Conservation (phyloP, 441 rosid species). For the Daphne laureola region DNA sequence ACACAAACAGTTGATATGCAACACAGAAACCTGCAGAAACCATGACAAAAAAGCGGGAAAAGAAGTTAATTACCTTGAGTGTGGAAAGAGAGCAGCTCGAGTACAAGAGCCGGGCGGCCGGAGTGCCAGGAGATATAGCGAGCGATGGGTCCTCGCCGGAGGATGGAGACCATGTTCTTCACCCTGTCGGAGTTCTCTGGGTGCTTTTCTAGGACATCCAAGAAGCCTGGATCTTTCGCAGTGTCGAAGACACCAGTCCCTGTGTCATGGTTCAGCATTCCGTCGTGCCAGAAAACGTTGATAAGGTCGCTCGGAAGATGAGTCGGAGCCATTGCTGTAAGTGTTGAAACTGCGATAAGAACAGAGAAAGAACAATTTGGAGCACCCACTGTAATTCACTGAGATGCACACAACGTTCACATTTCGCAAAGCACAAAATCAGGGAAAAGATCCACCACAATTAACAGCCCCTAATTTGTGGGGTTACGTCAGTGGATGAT, state of each 20-base stretch:
- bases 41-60: too few relatives aligned
- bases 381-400: too few relatives aligned
- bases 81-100: conserved; percentile 69
- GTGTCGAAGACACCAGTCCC: conserved; percentile 68
- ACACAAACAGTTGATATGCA: not conserved
- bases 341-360: too few relatives aligned
- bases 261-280: conserved; percentile 66
- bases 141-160: conserved; percentile 64
- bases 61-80: conserved; percentile 31
- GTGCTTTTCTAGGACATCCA: conserved; percentile 72
- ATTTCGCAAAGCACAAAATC: too few relatives aligned
- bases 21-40: too few relatives aligned
- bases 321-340: conserved; percentile 2
- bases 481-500: too few relatives aligned
- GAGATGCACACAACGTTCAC: too few relatives aligned
- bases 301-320: conserved; percentile 17
- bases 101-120: conserved; percentile 42
- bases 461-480: too few relatives aligned
- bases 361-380: too few relatives aligned
- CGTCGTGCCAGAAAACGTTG: conserved; percentile 77
- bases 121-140: conserved; percentile 59
- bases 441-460: too few relatives aligned
- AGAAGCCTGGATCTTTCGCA: conserved; percentile 60
- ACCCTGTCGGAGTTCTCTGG: conserved; percentile 75
- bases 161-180: conserved; percentile 76